Evolutionary conservation across 2,329 filamentous ascomycete species (phyloP).

Genomic region (Thielaviopsis ethacetica): DNA sequence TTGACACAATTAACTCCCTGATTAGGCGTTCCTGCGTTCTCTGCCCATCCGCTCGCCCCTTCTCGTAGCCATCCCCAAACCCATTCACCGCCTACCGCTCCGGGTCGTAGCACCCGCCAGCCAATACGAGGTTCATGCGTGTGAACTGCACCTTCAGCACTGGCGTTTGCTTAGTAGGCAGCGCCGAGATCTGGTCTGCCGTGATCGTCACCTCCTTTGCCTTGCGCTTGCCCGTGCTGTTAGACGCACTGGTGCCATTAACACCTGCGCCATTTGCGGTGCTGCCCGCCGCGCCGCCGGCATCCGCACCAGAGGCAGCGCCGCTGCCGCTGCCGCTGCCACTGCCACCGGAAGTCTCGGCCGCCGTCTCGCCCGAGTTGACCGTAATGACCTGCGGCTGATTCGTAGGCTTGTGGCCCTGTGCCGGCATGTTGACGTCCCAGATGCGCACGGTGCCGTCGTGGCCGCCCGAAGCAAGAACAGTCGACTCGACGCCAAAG

Average conservation of each 20-base stretch:
- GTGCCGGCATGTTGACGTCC: conserved; percentile 65
- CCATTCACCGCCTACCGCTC: background rate
- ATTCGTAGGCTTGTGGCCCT: conserved; percentile 41
- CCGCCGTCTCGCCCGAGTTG: conserved; percentile 9
- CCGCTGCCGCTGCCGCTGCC: background rate
- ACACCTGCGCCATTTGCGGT: conserved; percentile 16
- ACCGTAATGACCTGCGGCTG: conserved; percentile 19
- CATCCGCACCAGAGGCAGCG: conserved; percentile 20
- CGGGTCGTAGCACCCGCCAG: conserved; percentile 55
- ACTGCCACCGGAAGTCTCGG: conserved; percentile 3
- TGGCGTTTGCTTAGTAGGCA: conserved; percentile 89
- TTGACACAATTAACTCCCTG: too few species aligned
- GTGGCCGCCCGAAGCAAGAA: conserved; percentile 77
- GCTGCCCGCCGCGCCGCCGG: conserved; percentile 23
- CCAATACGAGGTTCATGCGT: conserved; percentile 83
- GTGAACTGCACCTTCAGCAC: conserved; percentile 90
- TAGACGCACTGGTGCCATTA: conserved; percentile 16
- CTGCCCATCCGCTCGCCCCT: background rate
- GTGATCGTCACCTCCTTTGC: conserved; percentile 80
- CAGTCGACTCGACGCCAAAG: conserved; percentile 83
- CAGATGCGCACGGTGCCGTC: conserved; percentile 88
- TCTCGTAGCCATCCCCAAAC: too few species aligned
- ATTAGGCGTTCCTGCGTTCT: background rate
- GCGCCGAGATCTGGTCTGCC: conserved; percentile 85
- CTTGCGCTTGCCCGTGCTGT: conserved; percentile 48